Conservation (phyloP, 148 eudicot species). For the Diospyros lotus region DNA sequence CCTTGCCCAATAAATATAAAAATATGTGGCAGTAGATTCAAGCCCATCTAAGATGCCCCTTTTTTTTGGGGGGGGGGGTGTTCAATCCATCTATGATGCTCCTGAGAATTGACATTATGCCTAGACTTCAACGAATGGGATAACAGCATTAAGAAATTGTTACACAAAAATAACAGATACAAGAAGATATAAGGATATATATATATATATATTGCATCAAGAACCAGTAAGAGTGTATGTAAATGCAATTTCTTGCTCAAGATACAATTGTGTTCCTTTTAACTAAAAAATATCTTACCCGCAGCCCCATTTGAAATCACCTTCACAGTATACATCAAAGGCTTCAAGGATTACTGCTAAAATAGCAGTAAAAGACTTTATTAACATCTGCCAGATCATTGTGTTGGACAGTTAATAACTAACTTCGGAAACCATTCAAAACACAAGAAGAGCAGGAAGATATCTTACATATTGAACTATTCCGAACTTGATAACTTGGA, state of each 20-base stretch:
- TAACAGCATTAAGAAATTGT: too few relatives aligned
- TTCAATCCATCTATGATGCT: too few relatives aligned
- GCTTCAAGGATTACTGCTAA: slow-evolving; percentile 90
- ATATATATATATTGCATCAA: too few relatives aligned
- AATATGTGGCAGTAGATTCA: too few relatives aligned
- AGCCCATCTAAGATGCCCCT: too few relatives aligned
- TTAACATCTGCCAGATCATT: slow-evolving; percentile 67
- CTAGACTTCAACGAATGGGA: too few relatives aligned
- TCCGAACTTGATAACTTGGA: slow-evolving; percentile 90
- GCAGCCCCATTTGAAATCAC: slow-evolving; percentile 83
- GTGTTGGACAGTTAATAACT: slow-evolving; percentile 9
- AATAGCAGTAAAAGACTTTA: slow-evolving; percentile 84
- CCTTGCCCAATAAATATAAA: too few relatives aligned
- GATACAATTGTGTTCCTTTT: not conserved
- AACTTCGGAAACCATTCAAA: slow-evolving; percentile 5
- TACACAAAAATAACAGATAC: too few relatives aligned
- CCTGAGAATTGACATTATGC: too few relatives aligned
- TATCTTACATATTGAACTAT: slow-evolving; percentile 97
- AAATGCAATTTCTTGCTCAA: not conserved
- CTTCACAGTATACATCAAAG: slow-evolving; percentile 88
- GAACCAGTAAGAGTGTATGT: not conserved
- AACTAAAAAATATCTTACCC: slow-evolving; percentile 51
- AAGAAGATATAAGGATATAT: too few relatives aligned
- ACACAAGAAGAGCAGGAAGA: slow-evolving; percentile 10
- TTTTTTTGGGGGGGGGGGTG: too few relatives aligned